Conservation (phyloP, 2,329 filamentous ascomycete genomes). For the Xylaria arbuscula region DNA sequence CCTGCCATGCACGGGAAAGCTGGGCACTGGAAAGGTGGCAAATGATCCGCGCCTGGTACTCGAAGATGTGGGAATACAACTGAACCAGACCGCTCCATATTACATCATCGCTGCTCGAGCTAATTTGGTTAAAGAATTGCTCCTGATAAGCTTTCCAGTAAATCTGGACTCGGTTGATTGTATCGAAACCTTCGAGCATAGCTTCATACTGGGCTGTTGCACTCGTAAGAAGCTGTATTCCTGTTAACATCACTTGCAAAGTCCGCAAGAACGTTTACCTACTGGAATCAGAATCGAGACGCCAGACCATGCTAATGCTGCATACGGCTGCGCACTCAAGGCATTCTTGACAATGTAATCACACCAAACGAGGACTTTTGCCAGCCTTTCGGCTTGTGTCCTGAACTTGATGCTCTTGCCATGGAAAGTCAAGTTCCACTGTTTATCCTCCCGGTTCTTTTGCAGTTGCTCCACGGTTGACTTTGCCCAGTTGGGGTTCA, state of each 20-base stretch:
- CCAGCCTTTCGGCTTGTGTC: conserved; percentile 15
- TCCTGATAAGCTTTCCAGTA: conserved; percentile 24
- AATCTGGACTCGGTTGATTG: conserved; percentile 4
- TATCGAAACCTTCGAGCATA: conserved; percentile 13
- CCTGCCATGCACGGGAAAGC: conserved; percentile 24
- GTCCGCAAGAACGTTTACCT: neutral
- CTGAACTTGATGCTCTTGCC: conserved; percentile 11
- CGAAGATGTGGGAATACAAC: conserved; percentile 20
- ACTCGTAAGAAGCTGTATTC: conserved; percentile 19
- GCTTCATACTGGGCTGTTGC: conserved; percentile 16
- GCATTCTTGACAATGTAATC: conserved; percentile 15
- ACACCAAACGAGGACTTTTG: conserved; percentile 17
- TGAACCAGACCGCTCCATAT: neutral
- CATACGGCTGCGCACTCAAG: conserved; percentile 20
- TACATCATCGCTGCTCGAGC: neutral
- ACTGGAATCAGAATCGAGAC: conserved; percentile 24
- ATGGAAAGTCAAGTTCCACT: conserved; percentile 17
- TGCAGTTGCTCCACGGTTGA: conserved; percentile 17
- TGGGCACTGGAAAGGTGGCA: conserved; percentile 26
- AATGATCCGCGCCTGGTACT: conserved; percentile 24
- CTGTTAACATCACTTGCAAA: neutral
- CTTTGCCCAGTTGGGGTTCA: neutral
- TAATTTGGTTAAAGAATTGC: neutral
- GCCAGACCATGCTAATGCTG: conserved; percentile 24
- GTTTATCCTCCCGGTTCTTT: conserved; percentile 5